phyloP scores from a whole-genome alignment of 306 rosid species.

The Leucaena leucocephala region DNA sequence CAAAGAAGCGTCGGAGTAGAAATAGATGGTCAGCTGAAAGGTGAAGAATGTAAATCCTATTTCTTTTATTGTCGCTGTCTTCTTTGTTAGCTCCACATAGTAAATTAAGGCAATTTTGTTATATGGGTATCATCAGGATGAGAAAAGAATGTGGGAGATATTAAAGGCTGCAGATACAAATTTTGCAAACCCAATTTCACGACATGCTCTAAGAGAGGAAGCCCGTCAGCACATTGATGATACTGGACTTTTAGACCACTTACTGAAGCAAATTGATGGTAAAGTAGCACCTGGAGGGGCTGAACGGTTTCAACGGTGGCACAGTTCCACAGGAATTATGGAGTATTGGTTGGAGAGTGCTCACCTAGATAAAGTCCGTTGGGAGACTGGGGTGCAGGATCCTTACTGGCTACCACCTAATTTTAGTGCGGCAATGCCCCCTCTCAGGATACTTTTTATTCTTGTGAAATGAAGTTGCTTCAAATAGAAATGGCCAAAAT shows the following conservation, averaged over 20 bases:
- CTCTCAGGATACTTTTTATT: conserved; percentile 46
- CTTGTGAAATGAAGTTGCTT: conserved; percentile 64
- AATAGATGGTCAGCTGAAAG: conserved; percentile 76
- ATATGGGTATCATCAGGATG: conserved; percentile 70
- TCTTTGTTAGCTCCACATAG: not conserved
- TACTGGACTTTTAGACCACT: conserved; percentile 41
- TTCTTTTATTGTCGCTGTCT: not conserved
- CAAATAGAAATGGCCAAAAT: conserved; percentile 62
- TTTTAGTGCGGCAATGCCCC: conserved; percentile 29
- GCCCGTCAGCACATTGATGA: conserved; percentile 81
- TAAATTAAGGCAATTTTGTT: conserved; percentile 10
- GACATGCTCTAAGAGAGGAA: conserved; percentile 60
- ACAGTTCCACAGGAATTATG: conserved; percentile 71
- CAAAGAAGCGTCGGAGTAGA: conserved; percentile 43
- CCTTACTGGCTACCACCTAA: not conserved
- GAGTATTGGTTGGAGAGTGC: conserved; percentile 94
- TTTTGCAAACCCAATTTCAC: conserved; percentile 40
- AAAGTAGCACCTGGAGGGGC: conserved; percentile 74
- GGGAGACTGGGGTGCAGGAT: conserved; percentile 60
- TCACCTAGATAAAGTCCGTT: conserved; percentile 56
- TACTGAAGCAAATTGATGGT: conserved; percentile 81
- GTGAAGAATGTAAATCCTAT: conserved; percentile 38
- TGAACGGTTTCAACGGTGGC: conserved; percentile 75
- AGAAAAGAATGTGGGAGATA: conserved; percentile 66
- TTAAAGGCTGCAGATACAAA: conserved; percentile 73